A percentile compares a stretch with the other conserved stretches of the same genome.
phyloP scores from a whole-genome alignment of 2,329 filamentous ascomycete genomes.

The Cercospora citrullina region DNA sequence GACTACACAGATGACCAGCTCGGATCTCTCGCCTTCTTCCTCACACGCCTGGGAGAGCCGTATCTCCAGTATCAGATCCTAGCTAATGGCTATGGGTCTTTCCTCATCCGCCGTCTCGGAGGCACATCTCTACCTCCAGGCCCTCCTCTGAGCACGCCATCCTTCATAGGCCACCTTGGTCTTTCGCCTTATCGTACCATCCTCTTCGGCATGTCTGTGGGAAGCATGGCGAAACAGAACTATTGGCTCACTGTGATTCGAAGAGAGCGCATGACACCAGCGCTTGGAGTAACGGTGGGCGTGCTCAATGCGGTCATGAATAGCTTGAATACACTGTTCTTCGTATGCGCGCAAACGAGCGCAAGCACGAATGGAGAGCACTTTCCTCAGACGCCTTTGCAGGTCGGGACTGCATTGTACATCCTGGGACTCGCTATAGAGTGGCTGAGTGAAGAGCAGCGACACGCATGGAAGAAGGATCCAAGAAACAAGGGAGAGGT shows the following conservation, averaged over 20 bases:
- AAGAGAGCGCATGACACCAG: conserved; percentile 53
- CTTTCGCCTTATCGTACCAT: conserved; percentile 55
- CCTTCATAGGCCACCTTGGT: conserved; percentile 44
- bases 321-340: conserved; percentile 56
- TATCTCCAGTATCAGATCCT: conserved; percentile 54
- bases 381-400: conserved; percentile 47
- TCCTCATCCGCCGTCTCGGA: conserved; percentile 50
- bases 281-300: conserved; percentile 47
- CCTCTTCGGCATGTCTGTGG: conserved; percentile 56
- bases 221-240: conserved; percentile 57
- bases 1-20: conserved; percentile 43
- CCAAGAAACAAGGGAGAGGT: conserved; percentile 55
- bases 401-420: conserved; percentile 55
- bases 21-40: conserved; percentile 46
- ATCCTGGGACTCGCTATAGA: conserved; percentile 56
- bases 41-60: conserved; percentile 50
- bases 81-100: conserved; percentile 43
- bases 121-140: conserved; percentile 47
- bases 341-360: conserved; percentile 53
- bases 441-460: conserved; percentile 58
- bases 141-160: conserved; percentile 43
- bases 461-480: conserved; percentile 54
- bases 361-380: conserved; percentile 43
- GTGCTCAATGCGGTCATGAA: conserved; percentile 59
- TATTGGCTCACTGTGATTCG: conserved; percentile 53